Evolutionary conservation across 139 green algal genomes (phyloP).

Genomic region (Tetradesmus lagerheimii): DNA sequence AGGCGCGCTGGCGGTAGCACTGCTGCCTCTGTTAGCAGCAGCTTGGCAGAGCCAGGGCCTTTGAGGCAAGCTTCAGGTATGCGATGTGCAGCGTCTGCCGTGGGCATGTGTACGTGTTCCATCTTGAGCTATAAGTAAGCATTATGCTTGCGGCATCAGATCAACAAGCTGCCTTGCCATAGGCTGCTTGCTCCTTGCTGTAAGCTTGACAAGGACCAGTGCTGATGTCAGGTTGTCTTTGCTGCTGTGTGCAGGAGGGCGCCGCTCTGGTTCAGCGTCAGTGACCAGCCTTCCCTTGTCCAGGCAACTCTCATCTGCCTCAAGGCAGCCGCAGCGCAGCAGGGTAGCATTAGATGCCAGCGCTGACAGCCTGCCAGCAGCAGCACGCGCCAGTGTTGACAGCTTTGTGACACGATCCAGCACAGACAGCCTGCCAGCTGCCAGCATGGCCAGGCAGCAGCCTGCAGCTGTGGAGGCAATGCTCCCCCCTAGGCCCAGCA

Average conservation of each 20-base stretch:
- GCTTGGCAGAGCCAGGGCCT: neutral
- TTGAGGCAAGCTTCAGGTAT: neutral
- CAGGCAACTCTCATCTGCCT: neutral
- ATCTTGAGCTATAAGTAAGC: neutral
- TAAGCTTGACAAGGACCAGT: no score
- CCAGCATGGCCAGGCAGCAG: neutral
- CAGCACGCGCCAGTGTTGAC: slow-evolving; percentile 3
- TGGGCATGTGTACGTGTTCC: neutral
- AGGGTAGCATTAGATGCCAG: neutral
- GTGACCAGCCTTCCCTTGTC: neutral
- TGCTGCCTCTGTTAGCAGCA: neutral
- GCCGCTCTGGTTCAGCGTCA: neutral
- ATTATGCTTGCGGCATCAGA: neutral
- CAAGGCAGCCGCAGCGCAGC: neutral
- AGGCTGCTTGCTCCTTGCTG: no score
- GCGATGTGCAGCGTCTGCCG: neutral
- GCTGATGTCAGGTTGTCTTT: no score
- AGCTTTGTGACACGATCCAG: neutral
- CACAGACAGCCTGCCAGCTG: slow-evolving; percentile 3
- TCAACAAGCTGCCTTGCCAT: neutral
- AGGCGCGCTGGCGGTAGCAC: neutral
- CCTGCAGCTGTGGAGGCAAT: neutral
- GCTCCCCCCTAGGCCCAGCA: slow-evolving; percentile 15
- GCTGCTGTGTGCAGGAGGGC: neutral
- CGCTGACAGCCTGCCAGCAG: neutral